Conservation (phyloP, 2,329 filamentous ascomycete species). For the Geoglossum cookeanum region DNA sequence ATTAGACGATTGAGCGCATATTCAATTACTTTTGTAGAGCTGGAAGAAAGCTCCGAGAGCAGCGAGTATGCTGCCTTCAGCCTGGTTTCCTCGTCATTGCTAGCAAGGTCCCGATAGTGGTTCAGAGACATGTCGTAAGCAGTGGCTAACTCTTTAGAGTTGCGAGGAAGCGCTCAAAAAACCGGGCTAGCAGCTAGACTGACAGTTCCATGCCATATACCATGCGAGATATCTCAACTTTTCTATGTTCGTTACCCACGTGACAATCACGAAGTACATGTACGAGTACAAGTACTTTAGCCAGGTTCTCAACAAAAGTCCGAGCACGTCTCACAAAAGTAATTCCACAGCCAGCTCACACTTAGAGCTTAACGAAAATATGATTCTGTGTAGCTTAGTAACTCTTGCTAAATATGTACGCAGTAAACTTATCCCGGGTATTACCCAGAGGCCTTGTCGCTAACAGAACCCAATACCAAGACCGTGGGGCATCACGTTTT, state of each 20-base stretch:
- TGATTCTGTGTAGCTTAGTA: no score
- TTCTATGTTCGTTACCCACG: not conserved
- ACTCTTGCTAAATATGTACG: no score
- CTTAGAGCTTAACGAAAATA: no score
- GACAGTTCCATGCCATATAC: not conserved
- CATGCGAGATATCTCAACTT: not conserved
- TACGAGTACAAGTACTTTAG: no score
- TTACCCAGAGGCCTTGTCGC: no score
- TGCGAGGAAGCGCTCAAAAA: not conserved
- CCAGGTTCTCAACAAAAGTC: no score
- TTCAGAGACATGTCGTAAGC: not conserved
- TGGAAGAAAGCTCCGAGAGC: not conserved
- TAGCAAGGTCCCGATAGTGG: constrained; percentile 4
- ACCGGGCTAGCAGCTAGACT: not conserved
- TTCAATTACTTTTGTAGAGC: not conserved
- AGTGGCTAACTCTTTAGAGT: not conserved
- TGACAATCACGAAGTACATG: no score
- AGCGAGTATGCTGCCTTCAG: constrained; percentile 4
- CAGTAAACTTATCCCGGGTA: no score
- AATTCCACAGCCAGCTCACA: no score
- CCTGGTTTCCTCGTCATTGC: constrained; percentile 3
- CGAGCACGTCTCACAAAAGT: no score
- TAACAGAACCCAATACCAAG: no score
- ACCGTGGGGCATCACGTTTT: no score
- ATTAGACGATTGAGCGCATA: constrained; percentile 41